Conservation (phyloP, 2,329 filamentous ascomycete species). For the Colletotrichum tabaci region DNA sequence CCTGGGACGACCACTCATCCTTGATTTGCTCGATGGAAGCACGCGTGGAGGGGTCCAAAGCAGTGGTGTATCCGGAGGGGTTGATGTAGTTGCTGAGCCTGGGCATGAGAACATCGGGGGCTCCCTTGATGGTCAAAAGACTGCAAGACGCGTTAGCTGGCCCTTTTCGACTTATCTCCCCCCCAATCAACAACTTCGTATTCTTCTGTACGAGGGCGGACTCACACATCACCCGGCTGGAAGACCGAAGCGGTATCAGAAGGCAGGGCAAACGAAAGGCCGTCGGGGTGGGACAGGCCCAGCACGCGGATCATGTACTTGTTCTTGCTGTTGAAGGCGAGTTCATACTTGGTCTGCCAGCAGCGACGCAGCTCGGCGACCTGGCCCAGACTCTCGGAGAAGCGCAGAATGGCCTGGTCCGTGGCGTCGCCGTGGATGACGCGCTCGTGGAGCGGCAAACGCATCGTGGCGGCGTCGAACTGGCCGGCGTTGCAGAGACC, state of each 20-base stretch:
- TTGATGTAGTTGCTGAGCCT: constrained; percentile 73
- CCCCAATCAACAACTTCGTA: background rate
- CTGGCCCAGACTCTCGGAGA: constrained; percentile 75
- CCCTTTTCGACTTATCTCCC: background rate
- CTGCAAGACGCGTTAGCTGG: constrained; percentile 47
- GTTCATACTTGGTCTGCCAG: constrained; percentile 77
- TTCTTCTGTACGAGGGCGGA: background rate
- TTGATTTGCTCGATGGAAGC: constrained; percentile 71
- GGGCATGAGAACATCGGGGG: constrained; percentile 79
- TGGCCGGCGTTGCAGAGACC: constrained; percentile 83
- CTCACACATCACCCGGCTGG: constrained; percentile 50
- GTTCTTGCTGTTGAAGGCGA: constrained; percentile 87
- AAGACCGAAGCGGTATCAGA: constrained; percentile 46
- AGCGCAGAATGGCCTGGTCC: constrained; percentile 80
- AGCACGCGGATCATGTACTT: constrained; percentile 83
- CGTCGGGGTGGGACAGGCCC: constrained; percentile 55
- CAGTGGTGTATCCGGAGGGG: constrained; percentile 66
- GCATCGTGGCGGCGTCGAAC: constrained; percentile 76
- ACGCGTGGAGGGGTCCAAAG: constrained; percentile 62
- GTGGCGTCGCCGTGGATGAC: constrained; percentile 83
- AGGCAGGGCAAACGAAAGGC: constrained; percentile 36
- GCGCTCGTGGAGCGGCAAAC: constrained; percentile 71
- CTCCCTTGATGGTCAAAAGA: constrained; percentile 83
- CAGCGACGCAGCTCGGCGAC: constrained; percentile 72
- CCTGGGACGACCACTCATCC: constrained; percentile 77